These are phyloP conservation scores for Thielaviopsis populi DNA, from an alignment of 2,329 filamentous ascomycete species.

Conservation along the genomic window DNA sequence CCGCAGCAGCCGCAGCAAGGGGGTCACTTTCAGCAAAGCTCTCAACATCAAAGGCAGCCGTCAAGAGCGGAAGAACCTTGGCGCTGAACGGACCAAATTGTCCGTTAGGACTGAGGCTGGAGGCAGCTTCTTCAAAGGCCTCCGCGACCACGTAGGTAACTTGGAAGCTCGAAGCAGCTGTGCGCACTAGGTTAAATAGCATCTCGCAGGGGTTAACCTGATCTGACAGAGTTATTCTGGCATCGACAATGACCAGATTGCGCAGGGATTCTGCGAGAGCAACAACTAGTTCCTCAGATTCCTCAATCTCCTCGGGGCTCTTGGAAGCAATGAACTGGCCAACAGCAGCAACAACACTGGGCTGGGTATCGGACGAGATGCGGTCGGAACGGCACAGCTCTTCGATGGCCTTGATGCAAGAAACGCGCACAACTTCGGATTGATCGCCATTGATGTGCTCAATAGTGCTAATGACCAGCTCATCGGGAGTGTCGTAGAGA, in stretches of 20 bases:
- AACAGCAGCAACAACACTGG: constrained; percentile 44
- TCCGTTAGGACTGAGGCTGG: constrained; percentile 48
- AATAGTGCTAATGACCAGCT: constrained; percentile 57
- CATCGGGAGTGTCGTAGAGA: constrained; percentile 47
- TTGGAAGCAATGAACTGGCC: constrained; percentile 63
- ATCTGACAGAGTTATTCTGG: constrained; percentile 54
- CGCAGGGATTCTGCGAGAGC: constrained; percentile 77
- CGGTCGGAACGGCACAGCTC: constrained; percentile 41
- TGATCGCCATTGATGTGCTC: constrained; percentile 59
- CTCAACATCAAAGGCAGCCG: constrained; percentile 76
- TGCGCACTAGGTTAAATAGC: constrained; percentile 77
- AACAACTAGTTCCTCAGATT: constrained; percentile 83
- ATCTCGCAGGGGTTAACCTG: constrained; percentile 63
- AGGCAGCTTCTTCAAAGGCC: constrained; percentile 77
- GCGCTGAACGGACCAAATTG: constrained; percentile 65
- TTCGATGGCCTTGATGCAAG: constrained; percentile 77
- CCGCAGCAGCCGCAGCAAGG: constrained; percentile 71
- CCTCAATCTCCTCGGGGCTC: constrained; percentile 68
- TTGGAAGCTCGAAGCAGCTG: constrained; percentile 81
- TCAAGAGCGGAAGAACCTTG: constrained; percentile 77
- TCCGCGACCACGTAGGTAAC: constrained; percentile 77
- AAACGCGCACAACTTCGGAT: constrained; percentile 80
- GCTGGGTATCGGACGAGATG: constrained; percentile 42
- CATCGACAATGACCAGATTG: constrained; percentile 67
- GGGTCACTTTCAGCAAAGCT: constrained; percentile 72